Percentiles rank a stretch among this genome's conserved stretches.
These are phyloP conservation scores for Cladosporium sp. DNA, from an alignment of 2,329 filamentous ascomycete genomes.

Conservation along the genomic window DNA sequence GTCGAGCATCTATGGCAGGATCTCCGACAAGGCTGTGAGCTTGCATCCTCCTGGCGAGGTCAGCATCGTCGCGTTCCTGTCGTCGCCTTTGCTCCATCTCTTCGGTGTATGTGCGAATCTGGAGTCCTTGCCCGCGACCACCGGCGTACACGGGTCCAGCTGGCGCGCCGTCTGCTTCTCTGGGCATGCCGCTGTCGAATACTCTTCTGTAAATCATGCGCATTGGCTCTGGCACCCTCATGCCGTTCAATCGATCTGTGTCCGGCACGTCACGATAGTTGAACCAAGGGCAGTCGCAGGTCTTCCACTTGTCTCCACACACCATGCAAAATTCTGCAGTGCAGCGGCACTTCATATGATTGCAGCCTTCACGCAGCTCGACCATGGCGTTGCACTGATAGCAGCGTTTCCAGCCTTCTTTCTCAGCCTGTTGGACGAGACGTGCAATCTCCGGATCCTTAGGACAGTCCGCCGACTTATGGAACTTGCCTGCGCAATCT, in stretches of 20 bases:
- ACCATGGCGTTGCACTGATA: slow-evolving; percentile 70
- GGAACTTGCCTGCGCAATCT: slow-evolving; percentile 69
- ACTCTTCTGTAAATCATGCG: slow-evolving; percentile 34
- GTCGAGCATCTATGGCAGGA: slow-evolving; percentile 22
- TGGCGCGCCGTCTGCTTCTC: slow-evolving; percentile 10
- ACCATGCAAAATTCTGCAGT: slow-evolving; percentile 83
- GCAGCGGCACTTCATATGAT: slow-evolving; percentile 84
- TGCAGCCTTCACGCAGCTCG: slow-evolving; percentile 76
- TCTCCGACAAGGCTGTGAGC: slow-evolving; percentile 35
- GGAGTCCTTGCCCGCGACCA: slow-evolving; percentile 12
- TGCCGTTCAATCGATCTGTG: slow-evolving; percentile 52
- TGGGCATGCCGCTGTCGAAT: slow-evolving; percentile 20
- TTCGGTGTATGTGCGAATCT: slow-evolving; percentile 31
- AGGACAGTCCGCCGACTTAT: slow-evolving; percentile 65
- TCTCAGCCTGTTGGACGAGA: slow-evolving; percentile 61
- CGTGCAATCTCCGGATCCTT: slow-evolving; percentile 62
- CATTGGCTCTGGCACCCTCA: slow-evolving; percentile 45
- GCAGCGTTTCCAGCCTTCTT: slow-evolving; percentile 71
- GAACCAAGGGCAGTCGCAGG: slow-evolving; percentile 78
- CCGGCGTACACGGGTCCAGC: slow-evolving; percentile 4
- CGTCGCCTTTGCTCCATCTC: slow-evolving; percentile 37
- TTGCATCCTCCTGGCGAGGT: slow-evolving; percentile 50
- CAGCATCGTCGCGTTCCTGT: slow-evolving; percentile 46
- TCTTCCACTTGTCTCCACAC: slow-evolving; percentile 78
- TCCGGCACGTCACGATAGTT: slow-evolving; percentile 51